Evolutionary conservation across 176 grass and related monocot species (phyloP), one percentile per base, ranked within the genome.

Genomic region (Zea luxurians): DNA sequence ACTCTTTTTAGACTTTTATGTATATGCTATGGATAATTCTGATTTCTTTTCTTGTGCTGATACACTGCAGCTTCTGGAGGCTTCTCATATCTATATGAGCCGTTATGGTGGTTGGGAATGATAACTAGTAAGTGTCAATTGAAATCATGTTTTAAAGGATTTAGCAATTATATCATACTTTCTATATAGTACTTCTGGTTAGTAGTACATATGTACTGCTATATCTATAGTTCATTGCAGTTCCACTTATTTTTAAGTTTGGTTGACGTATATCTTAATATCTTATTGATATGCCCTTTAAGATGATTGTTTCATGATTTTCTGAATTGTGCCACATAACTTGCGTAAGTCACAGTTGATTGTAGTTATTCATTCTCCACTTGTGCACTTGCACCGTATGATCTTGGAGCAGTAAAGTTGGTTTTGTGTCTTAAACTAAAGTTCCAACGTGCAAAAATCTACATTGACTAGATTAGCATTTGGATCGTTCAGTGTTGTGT

Each of bases 71-170:
- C 78, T 74, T 90, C 84, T 77, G 90, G 93, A 86, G 90, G 93
- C 64, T 92, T 71, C 74, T 92, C 93, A 9, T 96, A 96, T 68
- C 67, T 96, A 66, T 88, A 90, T 49, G 90, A 92, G 67, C 90
- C 87, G 4, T 61, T 96, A 76, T 96, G 93, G 93, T 96, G 90
- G 93, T 38, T 92, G 36, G 93, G 93, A 57, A 96, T 96, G 89
- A 88, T 86, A 65, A 88, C 90, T 74, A 92, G 93, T 96, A 96
- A 94, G 92, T 80, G 10, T 74, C 11, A n/a, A 70, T 68, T 54
- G 2, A n/a, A 40, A 64, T 40, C 21, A 38, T 47, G 11, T n/a
- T 75, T 68, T 47, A 40, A 27, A 79, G 47, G 35, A 60, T 2
- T 75, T 44, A 54, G 35, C 16, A 17, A 45, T 61, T 41, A 21